Evolutionary conservation across 495 filamentous ascomycete genomes (phyloP).

Genomic region (Cetradonia linearis): DNA sequence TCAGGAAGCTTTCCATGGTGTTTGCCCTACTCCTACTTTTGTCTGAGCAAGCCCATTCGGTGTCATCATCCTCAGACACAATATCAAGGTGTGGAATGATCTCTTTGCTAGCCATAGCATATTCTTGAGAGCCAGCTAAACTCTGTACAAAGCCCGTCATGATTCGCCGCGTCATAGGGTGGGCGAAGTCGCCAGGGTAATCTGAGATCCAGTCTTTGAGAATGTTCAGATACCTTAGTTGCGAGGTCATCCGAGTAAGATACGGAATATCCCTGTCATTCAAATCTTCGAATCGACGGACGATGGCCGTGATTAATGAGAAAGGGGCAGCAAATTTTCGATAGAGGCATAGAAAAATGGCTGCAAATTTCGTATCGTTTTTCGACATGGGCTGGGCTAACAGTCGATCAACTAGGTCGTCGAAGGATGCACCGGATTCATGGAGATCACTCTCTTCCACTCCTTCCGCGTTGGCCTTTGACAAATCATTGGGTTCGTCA

Average conservation of each 20-base stretch:
- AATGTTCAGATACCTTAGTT: conserved; percentile 73
- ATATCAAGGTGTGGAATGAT: conserved; percentile 58
- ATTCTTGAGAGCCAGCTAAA: conserved; percentile 60
- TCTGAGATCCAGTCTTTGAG: conserved; percentile 80
- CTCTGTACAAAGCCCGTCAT: conserved; percentile 61
- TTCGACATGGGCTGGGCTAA: conserved; percentile 73
- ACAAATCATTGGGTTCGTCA: not conserved
- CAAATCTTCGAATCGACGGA: conserved; percentile 58
- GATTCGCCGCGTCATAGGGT: conserved; percentile 58
- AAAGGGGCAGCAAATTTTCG: conserved; percentile 82
- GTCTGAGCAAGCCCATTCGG: conserved; percentile 46
- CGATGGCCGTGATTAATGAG: conserved; percentile 61
- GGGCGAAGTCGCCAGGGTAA: conserved; percentile 88
- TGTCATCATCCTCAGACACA: conserved; percentile 66
- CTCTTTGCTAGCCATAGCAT: conserved; percentile 72
- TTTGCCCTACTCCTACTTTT: conserved; percentile 19
- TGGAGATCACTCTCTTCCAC: conserved; percentile 26
- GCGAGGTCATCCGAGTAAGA: conserved; percentile 62
- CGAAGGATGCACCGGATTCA: conserved; percentile 61
- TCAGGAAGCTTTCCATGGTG: conserved; percentile 22
- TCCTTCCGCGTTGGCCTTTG: conserved; percentile 5
- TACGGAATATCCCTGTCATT: conserved; percentile 45
- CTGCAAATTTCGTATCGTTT: conserved; percentile 71
- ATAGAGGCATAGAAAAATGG: conserved; percentile 87
- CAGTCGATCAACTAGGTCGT: conserved; percentile 81